Conservation (phyloP, 208 protist genomes). For the Trypanosoma avium region DNA sequence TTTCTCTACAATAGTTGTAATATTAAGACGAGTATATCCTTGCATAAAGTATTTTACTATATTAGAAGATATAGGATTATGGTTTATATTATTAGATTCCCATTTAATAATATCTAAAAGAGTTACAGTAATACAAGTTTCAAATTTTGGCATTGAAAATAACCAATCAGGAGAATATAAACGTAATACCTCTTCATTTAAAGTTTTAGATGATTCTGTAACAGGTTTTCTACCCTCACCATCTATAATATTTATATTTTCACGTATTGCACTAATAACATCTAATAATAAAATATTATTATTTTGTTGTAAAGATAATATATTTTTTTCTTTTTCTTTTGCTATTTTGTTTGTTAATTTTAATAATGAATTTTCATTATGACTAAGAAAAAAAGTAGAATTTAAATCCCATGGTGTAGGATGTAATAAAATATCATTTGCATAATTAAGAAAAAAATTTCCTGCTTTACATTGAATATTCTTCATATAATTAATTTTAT, state of each 20-base stretch:
- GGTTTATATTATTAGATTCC: background rate
- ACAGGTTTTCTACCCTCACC: conserved; percentile 35
- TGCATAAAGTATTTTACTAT: conserved; percentile 13
- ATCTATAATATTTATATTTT: conserved; percentile 31
- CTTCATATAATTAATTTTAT: conserved; percentile 23
- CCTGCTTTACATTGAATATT: conserved; percentile 24
- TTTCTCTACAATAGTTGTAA: conserved; percentile 18
- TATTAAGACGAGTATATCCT: conserved; percentile 10
- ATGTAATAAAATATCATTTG: conserved; percentile 29
- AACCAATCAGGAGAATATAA: conserved; percentile 42
- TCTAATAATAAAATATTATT: conserved; percentile 21
- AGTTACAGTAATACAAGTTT: conserved; percentile 35
- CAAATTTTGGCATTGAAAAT: conserved; percentile 72
- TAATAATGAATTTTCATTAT: too few relatives aligned
- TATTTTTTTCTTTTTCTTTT: background rate
- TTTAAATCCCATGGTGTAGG: conserved; percentile 38
- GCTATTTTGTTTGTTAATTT: too few relatives aligned
- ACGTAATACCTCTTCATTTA: conserved; percentile 43
- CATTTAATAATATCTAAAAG: conserved; percentile 10
- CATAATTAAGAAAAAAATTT: conserved; percentile 46
- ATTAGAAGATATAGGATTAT: background rate
- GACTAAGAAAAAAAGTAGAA: background rate
- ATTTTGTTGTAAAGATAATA: too few relatives aligned
- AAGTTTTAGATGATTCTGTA: conserved; percentile 31
- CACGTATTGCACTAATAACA: conserved; percentile 13